These are phyloP conservation scores for Parietaria judaica DNA, from an alignment of 306 rosid species.

Conservation along the genomic window DNA sequence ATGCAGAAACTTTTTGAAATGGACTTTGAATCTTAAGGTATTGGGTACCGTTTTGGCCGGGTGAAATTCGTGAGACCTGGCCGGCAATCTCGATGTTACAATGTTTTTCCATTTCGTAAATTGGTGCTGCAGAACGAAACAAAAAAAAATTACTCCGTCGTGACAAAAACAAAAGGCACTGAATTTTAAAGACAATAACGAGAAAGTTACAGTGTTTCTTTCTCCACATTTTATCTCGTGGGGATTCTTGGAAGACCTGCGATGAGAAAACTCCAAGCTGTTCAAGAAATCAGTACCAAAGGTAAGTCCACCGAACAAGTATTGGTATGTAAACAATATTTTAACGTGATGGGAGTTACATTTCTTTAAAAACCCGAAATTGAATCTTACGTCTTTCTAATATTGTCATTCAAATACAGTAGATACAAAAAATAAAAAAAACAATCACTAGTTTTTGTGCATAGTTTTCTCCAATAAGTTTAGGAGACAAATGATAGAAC, in stretches of 20 bases:
- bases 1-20: background rate
- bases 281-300: slow-evolving; percentile 28
- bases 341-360: too few relatives aligned
- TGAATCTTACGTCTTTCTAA: too few relatives aligned
- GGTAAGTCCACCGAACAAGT: slow-evolving; percentile 27
- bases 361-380: too few relatives aligned
- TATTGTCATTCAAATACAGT: too few relatives aligned
- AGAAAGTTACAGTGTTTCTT: slow-evolving; percentile 65
- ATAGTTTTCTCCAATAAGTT: too few relatives aligned
- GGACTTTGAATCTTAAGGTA: background rate
- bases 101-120: slow-evolving; percentile 88
- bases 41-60: slow-evolving; percentile 68
- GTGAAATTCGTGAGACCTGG: slow-evolving; percentile 65
- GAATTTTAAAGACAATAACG: slow-evolving; percentile 18
- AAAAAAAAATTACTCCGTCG: slow-evolving; percentile 17
- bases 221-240: slow-evolving; percentile 76
- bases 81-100: slow-evolving; percentile 92
- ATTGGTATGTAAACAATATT: slow-evolving; percentile 3
- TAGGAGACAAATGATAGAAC: too few relatives aligned
- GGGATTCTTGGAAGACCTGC: slow-evolving; percentile 94
- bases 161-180: slow-evolving; percentile 5
- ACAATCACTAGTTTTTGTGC: too few relatives aligned
- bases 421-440: too few relatives aligned
- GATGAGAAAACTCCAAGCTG: slow-evolving; percentile 99
- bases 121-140: slow-evolving; percentile 50